A percentile compares a stretch with the other conserved stretches of the same genome.
These are phyloP conservation scores for Cladosporium sp. DNA, from an alignment of 2,329 filamentous ascomycete genomes.

Conservation along the genomic window DNA sequence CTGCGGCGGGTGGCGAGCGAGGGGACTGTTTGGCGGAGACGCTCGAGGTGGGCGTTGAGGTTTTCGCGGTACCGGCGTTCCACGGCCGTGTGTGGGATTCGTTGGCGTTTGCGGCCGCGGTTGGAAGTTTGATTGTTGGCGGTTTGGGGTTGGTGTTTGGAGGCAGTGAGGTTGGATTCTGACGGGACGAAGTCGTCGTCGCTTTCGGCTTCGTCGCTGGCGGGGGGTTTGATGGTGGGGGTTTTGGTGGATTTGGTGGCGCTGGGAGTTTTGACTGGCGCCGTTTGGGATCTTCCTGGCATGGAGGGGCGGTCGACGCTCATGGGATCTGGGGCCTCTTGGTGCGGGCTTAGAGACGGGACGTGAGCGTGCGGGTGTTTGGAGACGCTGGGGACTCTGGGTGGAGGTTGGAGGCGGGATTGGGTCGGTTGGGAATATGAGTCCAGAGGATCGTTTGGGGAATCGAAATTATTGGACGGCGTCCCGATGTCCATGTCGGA, in stretches of 20 bases:
- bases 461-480: constrained; percentile 23
- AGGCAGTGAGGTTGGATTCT: constrained; percentile 11
- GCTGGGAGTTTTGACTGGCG: not conserved
- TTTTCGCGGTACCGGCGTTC: constrained; percentile 34
- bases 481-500: constrained; percentile 28
- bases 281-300: constrained; percentile 4
- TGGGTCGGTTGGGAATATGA: constrained; percentile 19
- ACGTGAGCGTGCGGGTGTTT: constrained; percentile 15
- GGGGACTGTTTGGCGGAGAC: constrained; percentile 29
- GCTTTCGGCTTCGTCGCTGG: constrained; percentile 24
- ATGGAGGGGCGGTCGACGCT: constrained; percentile 6
- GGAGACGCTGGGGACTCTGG: constrained; percentile 16
- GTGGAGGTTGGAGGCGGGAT: constrained; percentile 16
- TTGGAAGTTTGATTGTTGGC: too few species aligned
- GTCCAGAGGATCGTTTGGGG: constrained; percentile 21
- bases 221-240: constrained; percentile 8
- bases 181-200: constrained; percentile 27
- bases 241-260: not conserved
- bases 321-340: constrained; percentile 17
- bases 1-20: constrained; percentile 23
- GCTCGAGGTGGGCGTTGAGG: constrained; percentile 32
- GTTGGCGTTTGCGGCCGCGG: constrained; percentile 30
- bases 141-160: constrained; percentile 8
- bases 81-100: constrained; percentile 33
- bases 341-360: constrained; percentile 22